Evolutionary conservation across 2,329 filamentous ascomycete species (phyloP).

Genomic region (Fusarium anguioides): DNA sequence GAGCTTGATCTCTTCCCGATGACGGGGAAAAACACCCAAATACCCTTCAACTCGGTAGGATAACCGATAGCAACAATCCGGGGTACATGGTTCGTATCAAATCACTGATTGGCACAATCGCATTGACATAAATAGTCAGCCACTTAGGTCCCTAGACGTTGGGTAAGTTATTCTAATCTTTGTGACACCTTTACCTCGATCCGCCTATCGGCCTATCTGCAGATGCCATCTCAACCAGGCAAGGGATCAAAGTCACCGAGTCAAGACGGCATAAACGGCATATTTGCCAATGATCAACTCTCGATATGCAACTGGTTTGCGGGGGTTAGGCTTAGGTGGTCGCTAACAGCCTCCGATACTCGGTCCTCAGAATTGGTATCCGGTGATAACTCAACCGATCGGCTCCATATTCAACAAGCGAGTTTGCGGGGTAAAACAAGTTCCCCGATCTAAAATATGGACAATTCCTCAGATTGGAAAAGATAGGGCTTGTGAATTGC

Average conservation of each 20-base stretch:
- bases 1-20: no score
- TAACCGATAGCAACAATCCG: neutral
- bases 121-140: no score
- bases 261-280: neutral
- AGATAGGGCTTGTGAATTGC: neutral
- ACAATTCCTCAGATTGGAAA: neutral
- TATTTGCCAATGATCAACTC: neutral
- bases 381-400: slow-evolving; percentile 1
- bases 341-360: slow-evolving; percentile 3
- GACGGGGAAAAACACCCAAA: neutral
- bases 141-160: no score
- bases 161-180: no score
- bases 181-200: no score
- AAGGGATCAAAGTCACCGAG: neutral
- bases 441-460: slow-evolving; percentile 7
- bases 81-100: neutral
- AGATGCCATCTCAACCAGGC: neutral
- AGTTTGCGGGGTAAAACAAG: slow-evolving; percentile 17
- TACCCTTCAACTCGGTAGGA: rapidly evolving
- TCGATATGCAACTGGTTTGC: neutral
- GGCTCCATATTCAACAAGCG: neutral
- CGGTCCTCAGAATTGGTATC: slow-evolving; percentile 22
- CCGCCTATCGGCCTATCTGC: slow-evolving; percentile 12
- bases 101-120: rapidly evolving
- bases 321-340: neutral